These are phyloP conservation scores for Podospora bellae-mahoneyi DNA, from an alignment of 495 filamentous ascomycete genomes.

Conservation along the genomic window DNA sequence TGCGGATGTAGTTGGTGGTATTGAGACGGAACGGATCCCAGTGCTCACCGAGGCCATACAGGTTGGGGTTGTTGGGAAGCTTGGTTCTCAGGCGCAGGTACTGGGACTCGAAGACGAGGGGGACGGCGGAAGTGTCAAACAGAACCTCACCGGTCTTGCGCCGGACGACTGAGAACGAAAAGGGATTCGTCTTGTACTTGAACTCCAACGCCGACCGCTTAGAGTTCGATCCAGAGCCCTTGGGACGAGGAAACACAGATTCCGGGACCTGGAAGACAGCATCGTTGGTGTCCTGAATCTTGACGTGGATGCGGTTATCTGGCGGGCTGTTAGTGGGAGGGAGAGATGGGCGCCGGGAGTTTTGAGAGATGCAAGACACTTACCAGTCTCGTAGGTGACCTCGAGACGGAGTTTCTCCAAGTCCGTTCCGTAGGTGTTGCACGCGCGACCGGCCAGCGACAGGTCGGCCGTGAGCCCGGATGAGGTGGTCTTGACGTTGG, in stretches of 20 bases:
- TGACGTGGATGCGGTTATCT: conserved; percentile 78
- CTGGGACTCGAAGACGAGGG: conserved; percentile 74
- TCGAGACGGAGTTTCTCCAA: conserved; percentile 60
- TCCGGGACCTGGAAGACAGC: conserved; percentile 77
- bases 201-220: conserved; percentile 58
- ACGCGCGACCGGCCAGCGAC: conserved; percentile 61
- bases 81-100: conserved; percentile 69
- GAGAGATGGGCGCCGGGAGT: too few species aligned
- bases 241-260: conserved; percentile 64
- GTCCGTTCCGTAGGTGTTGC: conserved; percentile 70
- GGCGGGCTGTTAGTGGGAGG: not conserved
- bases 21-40: conserved; percentile 69
- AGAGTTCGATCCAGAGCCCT: conserved; percentile 22
- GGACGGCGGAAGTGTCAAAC: conserved; percentile 69
- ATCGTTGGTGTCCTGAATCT: conserved; percentile 73
- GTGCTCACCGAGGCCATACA: conserved; percentile 81
- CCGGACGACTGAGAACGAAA: conserved; percentile 71
- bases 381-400: conserved; percentile 74
- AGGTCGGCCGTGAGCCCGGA: conserved; percentile 62
- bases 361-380: conserved; percentile 25
- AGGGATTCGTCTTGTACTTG: conserved; percentile 62
- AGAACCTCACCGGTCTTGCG: conserved; percentile 63
- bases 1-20: conserved; percentile 71
- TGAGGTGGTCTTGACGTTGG: conserved; percentile 54
- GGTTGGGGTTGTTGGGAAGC: conserved; percentile 63